Percentiles rank a stretch among this genome's conserved stretches.
Evolutionary conservation across 192 early-diverging fungal species (phyloP).

Genomic region (Diversispora epigaea): DNA sequence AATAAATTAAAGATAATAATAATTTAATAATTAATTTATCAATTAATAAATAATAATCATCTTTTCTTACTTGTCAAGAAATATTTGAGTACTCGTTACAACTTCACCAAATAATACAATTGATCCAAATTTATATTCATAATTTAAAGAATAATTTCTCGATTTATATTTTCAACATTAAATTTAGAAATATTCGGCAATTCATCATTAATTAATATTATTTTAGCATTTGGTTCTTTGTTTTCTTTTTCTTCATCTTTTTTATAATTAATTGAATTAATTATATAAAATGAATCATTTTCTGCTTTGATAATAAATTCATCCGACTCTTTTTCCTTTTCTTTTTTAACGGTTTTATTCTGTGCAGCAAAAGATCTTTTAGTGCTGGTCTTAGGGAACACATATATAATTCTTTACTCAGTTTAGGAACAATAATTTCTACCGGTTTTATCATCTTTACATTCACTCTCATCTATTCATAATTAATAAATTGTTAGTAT

Average conservation of each 20-base stretch:
- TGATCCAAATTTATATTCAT: constrained; percentile 61
- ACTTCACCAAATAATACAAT: constrained; percentile 76
- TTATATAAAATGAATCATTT: constrained; percentile 34
- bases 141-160: constrained; percentile 36
- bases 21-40: background rate
- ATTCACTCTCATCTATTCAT: no score
- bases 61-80: constrained; percentile 71
- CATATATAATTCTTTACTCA: background rate
- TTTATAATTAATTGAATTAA: background rate
- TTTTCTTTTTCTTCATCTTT: background rate
- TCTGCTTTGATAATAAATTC: constrained; percentile 28
- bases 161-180: constrained; percentile 43
- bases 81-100: constrained; percentile 86
- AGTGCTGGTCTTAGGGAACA: constrained; percentile 20
- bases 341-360: background rate
- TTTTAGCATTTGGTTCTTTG: background rate
- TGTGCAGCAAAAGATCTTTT: background rate
- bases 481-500: no score
- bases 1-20: constrained; percentile 14
- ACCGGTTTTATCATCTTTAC: background rate
- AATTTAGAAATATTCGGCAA: constrained; percentile 64
- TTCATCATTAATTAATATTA: constrained; percentile 45
- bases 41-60: background rate
- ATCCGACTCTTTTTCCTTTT: background rate
- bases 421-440: background rate